These are phyloP conservation scores for Fonsecaea pugnacius DNA, from an alignment of 2,329 filamentous ascomycete species.

Conservation along the genomic window DNA sequence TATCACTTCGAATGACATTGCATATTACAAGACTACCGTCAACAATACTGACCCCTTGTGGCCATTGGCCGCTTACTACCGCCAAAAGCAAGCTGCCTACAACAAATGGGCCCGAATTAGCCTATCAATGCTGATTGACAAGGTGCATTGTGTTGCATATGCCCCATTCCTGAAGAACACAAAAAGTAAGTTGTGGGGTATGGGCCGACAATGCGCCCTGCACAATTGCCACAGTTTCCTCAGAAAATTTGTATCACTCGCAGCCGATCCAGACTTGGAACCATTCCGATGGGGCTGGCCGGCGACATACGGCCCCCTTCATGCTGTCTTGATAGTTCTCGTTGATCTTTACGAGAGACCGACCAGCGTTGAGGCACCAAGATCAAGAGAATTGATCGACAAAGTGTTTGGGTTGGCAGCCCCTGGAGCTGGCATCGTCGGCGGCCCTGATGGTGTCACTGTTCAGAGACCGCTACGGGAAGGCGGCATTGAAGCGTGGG, in stretches of 20 bases:
- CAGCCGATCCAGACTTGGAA: conserved; percentile 53
- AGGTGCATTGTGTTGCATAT: conserved; percentile 52
- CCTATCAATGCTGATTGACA: conserved; percentile 52
- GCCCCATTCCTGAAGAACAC: conserved; percentile 55
- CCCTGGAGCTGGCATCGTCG: conserved; percentile 52
- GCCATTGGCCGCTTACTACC: conserved; percentile 48
- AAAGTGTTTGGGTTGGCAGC: conserved; percentile 52
- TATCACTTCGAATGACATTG: conserved; percentile 33
- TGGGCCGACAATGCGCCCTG: conserved; percentile 53
- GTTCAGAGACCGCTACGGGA: conserved; percentile 52
- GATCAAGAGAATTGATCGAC: conserved; percentile 53
- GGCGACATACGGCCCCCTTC: conserved; percentile 51
- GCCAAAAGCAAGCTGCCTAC: conserved; percentile 47
- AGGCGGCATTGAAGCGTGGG: conserved; percentile 55
- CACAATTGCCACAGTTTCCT: conserved; percentile 55
- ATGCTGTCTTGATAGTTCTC: conserved; percentile 54
- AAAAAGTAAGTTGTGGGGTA: conserved; percentile 53
- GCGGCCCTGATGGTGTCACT: conserved; percentile 51
- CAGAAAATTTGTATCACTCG: conserved; percentile 55
- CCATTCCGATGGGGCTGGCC: conserved; percentile 57
- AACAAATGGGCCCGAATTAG: conserved; percentile 54
- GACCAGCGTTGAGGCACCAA: conserved; percentile 50
- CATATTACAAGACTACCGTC: conserved; percentile 22
- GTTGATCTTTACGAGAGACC: conserved; percentile 56
- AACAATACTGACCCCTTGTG: conserved; percentile 19